These are phyloP conservation scores for Penicillium sp. DNA, from an alignment of 2,329 filamentous ascomycete genomes.

Conservation along the genomic window DNA sequence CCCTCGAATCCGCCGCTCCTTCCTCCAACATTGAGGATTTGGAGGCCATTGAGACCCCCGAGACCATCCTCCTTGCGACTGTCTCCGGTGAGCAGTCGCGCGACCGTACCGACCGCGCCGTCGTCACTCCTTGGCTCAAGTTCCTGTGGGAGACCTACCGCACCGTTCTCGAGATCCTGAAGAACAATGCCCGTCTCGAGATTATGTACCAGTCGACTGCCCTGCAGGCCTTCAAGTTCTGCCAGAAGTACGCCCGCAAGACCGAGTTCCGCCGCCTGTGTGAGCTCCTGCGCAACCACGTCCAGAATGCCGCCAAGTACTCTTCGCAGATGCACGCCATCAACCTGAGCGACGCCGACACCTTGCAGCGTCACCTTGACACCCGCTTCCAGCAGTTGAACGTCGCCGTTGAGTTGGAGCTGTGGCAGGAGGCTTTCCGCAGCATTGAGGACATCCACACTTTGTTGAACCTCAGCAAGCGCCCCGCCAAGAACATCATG, in stretches of 20 bases:
- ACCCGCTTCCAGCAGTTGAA: slow-evolving; percentile 98
- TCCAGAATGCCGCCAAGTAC: slow-evolving; percentile 98
- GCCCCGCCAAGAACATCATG: slow-evolving; percentile 96
- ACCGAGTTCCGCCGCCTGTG: slow-evolving; percentile 98
- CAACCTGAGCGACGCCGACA: slow-evolving; percentile 95
- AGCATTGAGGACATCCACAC: slow-evolving; percentile 99
- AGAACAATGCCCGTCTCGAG: slow-evolving; percentile 96
- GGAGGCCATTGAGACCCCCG: slow-evolving; percentile 92
- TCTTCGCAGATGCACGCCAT: slow-evolving; percentile 98
- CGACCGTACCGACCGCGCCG: slow-evolving; percentile 93
- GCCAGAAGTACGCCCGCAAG: slow-evolving; percentile 94
- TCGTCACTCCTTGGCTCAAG: slow-evolving; percentile 98
- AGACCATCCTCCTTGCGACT: slow-evolving; percentile 93
- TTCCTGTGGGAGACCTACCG: slow-evolving; percentile 99
- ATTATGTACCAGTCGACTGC: slow-evolving; percentile 97
- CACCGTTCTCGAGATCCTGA: slow-evolving; percentile 93
- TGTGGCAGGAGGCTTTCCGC: slow-evolving; percentile 99
- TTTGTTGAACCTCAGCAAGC: slow-evolving; percentile 92
- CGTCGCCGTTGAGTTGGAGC: slow-evolving; percentile 90
- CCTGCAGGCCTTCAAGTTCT: slow-evolving; percentile 97
- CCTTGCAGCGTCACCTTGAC: slow-evolving; percentile 90
- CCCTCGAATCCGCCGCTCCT: slow-evolving; percentile 64
- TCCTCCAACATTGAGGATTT: slow-evolving; percentile 81
- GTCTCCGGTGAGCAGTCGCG: slow-evolving; percentile 96
- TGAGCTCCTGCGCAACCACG: slow-evolving; percentile 94